Percentiles rank a stretch among this genome's conserved stretches.
phyloP scores from a whole-genome alignment of 73 alveolate species.

The Tetrahymena elliotti region DNA sequence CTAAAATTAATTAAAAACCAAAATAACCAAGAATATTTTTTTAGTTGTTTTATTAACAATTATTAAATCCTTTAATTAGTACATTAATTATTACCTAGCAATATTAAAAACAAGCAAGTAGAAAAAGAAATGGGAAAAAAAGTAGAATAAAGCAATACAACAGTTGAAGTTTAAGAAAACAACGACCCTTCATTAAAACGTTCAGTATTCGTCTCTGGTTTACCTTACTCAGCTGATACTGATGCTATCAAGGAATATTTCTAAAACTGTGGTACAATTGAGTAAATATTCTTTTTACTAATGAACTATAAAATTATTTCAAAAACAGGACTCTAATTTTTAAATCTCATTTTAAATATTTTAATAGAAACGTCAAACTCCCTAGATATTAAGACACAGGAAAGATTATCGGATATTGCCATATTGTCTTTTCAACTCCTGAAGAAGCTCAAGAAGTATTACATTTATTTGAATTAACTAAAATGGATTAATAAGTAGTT shows the following conservation, averaged over 20 bases:
- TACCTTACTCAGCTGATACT: slow-evolving; percentile 84
- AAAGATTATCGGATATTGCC: slow-evolving; percentile 83
- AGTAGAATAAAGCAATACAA: neutral
- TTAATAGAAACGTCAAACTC: slow-evolving; percentile 39
- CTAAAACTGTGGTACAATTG: slow-evolving; percentile 52
- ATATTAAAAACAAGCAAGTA: neutral
- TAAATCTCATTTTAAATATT: neutral
- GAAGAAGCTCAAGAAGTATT: slow-evolving; percentile 49
- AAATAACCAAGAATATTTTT: neutral
- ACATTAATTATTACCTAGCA: neutral
- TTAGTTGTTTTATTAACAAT: neutral
- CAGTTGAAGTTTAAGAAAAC: neutral
- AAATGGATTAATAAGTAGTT: too few species aligned
- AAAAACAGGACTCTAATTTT: neutral
- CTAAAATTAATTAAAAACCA: neutral
- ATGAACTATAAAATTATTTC: too few species aligned
- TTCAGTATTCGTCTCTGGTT: slow-evolving; percentile 73
- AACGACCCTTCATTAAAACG: neutral
- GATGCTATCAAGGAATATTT: slow-evolving; percentile 73
- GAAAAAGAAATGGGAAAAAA: neutral
- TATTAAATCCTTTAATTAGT: neutral
- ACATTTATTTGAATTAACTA: neutral
- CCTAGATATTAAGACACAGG: slow-evolving; percentile 91
- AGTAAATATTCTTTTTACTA: slow-evolving; percentile 3
- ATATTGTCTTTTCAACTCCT: slow-evolving; percentile 56